These are phyloP conservation scores for Candida ovalis DNA, from an alignment of 805 yeast genomes.

Conservation along the genomic window DNA sequence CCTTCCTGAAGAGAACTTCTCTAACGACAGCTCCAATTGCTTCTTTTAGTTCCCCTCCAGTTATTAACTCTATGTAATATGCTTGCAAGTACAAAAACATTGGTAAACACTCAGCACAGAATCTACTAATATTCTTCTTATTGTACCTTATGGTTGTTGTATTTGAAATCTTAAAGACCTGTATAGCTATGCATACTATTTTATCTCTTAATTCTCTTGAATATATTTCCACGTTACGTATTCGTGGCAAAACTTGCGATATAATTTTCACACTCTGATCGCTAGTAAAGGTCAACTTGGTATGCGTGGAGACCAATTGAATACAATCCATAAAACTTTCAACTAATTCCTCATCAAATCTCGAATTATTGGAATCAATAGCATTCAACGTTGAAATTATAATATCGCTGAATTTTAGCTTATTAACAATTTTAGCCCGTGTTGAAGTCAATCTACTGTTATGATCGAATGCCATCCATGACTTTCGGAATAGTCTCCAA, in stretches of 20 bases:
- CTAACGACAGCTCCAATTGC: constrained; percentile 19
- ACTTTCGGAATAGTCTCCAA: constrained; percentile 48
- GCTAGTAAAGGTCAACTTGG: constrained; percentile 17
- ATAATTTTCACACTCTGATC: constrained; percentile 26
- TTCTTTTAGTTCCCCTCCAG: not conserved
- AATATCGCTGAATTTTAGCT: constrained; percentile 39
- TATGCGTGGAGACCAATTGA: constrained; percentile 12
- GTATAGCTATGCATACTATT: constrained; percentile 6
- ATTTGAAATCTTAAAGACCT: constrained; percentile 23
- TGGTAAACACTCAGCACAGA: constrained; percentile 25
- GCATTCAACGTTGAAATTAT: constrained; percentile 23
- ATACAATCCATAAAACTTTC: constrained; percentile 14
- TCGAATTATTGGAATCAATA: constrained; percentile 17
- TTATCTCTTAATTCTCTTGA: not conserved
- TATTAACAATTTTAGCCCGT: constrained; percentile 40
- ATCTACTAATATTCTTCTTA: constrained; percentile 24
- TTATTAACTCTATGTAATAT: not conserved
- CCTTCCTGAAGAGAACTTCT: constrained; percentile 28
- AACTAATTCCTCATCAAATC: constrained; percentile 21
- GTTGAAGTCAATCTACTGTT: constrained; percentile 21
- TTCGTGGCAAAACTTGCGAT: constrained; percentile 9
- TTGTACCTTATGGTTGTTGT: constrained; percentile 20
- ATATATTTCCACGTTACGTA: not conserved
- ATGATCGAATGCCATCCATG: constrained; percentile 22
- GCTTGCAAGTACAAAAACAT: constrained; percentile 11